These are phyloP conservation scores for Fusarium longipes DNA, from an alignment of 2,329 filamentous ascomycete genomes.

Conservation along the genomic window DNA sequence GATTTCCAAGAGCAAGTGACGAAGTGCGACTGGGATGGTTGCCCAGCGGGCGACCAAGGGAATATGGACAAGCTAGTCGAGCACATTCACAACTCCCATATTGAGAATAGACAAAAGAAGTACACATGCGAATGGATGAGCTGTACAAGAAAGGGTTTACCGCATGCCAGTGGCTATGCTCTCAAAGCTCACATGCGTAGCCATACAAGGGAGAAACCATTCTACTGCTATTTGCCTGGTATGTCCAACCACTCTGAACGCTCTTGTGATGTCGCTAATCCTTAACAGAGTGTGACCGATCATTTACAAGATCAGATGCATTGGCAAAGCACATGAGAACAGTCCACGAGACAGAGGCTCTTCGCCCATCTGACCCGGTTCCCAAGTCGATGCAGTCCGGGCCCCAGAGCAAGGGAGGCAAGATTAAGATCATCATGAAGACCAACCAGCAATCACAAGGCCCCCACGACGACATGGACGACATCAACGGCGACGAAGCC, in stretches of 20 bases:
- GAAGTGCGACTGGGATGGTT: constrained; percentile 81
- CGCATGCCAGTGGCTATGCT: constrained; percentile 95
- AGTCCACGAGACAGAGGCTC: constrained; percentile 94
- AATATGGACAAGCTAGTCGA: constrained; percentile 86
- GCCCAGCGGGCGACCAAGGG: constrained; percentile 74
- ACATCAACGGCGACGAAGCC: constrained; percentile 66
- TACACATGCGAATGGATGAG: constrained; percentile 99
- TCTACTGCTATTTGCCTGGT: constrained; percentile 96
- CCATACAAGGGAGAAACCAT: constrained; percentile 97
- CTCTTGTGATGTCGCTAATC: constrained; percentile 21
- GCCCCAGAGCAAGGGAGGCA: constrained; percentile 59
- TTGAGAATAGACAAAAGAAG: constrained; percentile 92
- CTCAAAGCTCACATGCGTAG: constrained; percentile 97
- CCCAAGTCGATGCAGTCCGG: constrained; percentile 73
- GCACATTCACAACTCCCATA: constrained; percentile 92
- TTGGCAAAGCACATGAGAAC: constrained; percentile 98
- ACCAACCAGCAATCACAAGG: constrained; percentile 66
- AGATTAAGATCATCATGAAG: constrained; percentile 73
- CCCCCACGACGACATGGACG: constrained; percentile 67
- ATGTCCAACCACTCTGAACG: constrained; percentile 46
- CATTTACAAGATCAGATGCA: constrained; percentile 95
- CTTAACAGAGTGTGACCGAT: constrained; percentile 87
- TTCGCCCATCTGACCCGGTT: constrained; percentile 81
- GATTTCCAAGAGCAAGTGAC: constrained; percentile 83
- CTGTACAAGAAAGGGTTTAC: constrained; percentile 86